Base-by-base conservation (phyloP, 495 filamentous ascomycete genomes). In the Penicillium odoratum region DNA sequence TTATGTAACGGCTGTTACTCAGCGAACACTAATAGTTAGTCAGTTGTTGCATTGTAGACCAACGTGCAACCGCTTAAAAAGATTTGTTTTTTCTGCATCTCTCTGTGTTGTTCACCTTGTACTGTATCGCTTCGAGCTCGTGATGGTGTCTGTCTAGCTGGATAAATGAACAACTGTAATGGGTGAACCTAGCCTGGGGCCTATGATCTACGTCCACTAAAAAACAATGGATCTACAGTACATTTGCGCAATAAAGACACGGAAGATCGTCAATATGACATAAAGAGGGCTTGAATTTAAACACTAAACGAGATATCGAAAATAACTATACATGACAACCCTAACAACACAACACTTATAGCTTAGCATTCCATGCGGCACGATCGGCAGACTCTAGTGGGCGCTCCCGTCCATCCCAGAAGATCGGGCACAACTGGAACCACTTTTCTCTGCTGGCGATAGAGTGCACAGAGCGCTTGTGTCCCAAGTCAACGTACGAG, bases 351-450 rank as follows among this genome's bases (percentile, higher is more conserved):
- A 31, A 11, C 21, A 6, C 6, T 29, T 71, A 77, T 18, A 81
- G 56, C 59, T 78, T 81, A 21, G 78, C 76, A 59, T 81, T 76
- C 76, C 76, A 81, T 0, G 77, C 75, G 9, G 71, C 73, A 15
- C 78, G 72, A 60, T 81, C 78, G 21, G 78, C 69, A 31, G 67
- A 76, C 61, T 78, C 78, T 38, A 78, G 53, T 1, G 76, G 77
- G 28, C 72, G 61, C 52, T 79, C 73, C 4, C 76, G 59, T 8
- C 73, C 74, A 53, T 78, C 76, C 75, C 74, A 77, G 50, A 67
- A 79, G 15, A 89, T 69, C 10, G 86, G 85, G 57, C 82, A 85
- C 18, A 88, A 66, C 66, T 86, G 82, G 73, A 89, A 89, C 75
- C 84, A 89, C 48, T 83, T 78, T 69, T 89, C 86, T 43, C 86